Conservation (phyloP, 805 yeast species). For the Komagataella ulmi region DNA sequence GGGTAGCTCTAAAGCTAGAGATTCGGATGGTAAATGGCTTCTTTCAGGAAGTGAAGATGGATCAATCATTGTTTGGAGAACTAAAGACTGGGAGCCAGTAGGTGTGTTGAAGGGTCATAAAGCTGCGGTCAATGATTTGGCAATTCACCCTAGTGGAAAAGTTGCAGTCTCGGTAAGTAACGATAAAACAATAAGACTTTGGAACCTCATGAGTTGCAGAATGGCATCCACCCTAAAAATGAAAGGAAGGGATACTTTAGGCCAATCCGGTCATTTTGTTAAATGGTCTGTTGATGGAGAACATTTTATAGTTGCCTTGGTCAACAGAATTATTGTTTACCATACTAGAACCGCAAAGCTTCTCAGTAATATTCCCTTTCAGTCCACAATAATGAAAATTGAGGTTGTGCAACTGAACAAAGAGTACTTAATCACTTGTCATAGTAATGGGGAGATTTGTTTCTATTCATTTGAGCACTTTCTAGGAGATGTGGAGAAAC, state of each 20-base stretch:
- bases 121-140: slow-evolving; percentile 71
- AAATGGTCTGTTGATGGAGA: slow-evolving; percentile 61
- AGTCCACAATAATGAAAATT: slow-evolving; percentile 54
- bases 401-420: slow-evolving; percentile 33
- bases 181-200: slow-evolving; percentile 72
- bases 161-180: slow-evolving; percentile 83
- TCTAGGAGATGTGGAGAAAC: slow-evolving; percentile 10
- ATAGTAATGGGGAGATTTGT: slow-evolving; percentile 55
- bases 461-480: slow-evolving; percentile 33
- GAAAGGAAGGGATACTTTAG: slow-evolving; percentile 52
- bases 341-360: slow-evolving; percentile 50
- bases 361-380: slow-evolving; percentile 35
- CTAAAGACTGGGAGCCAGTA: slow-evolving; percentile 91
- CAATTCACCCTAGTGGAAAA: slow-evolving; percentile 83
- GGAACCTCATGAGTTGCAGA: slow-evolving; percentile 95
- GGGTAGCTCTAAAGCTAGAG: slow-evolving; percentile 20
- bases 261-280: slow-evolving; percentile 51
- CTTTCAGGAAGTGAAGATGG: slow-evolving; percentile 89
- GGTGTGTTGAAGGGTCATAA: slow-evolving; percentile 84
- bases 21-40: slow-evolving; percentile 69
- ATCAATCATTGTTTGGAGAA: slow-evolving; percentile 81
- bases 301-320: slow-evolving; percentile 62
- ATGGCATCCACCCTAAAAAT: slow-evolving; percentile 78
- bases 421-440: slow-evolving; percentile 55
- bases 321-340: slow-evolving; percentile 52